These are phyloP conservation scores for Yueomyces sp. DNA, from an alignment of 1,139 yeast genomes.

Conservation along the genomic window DNA sequence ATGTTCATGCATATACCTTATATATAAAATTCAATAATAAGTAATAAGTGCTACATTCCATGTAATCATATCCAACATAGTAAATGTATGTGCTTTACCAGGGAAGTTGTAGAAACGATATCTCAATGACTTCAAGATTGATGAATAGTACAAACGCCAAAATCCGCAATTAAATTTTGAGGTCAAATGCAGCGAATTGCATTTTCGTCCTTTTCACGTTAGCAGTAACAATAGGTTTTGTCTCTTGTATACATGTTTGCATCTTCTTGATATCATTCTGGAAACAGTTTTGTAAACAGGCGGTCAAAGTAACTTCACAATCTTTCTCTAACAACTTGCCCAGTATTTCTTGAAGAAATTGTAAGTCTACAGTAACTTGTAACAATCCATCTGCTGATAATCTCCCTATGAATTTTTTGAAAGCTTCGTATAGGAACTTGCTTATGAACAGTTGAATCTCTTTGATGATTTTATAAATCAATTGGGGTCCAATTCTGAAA, in stretches of 20 bases:
- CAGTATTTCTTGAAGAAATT: slow-evolving; percentile 25
- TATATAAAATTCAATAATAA: too few species aligned
- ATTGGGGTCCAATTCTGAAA: slow-evolving; percentile 32
- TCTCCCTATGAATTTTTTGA: slow-evolving; percentile 28
- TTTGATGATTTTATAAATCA: slow-evolving; percentile 32
- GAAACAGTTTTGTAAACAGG: slow-evolving; percentile 24
- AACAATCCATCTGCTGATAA: slow-evolving; percentile 25
- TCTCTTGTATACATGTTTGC: slow-evolving; percentile 20
- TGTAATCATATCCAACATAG: too few species aligned
- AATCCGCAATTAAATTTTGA: not conserved
- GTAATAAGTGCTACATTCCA: too few species aligned
- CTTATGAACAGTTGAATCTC: slow-evolving; percentile 37
- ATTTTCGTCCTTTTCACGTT: slow-evolving; percentile 20
- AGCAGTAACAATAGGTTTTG: slow-evolving; percentile 21
- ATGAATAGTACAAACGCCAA: too few species aligned
- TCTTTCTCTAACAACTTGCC: slow-evolving; percentile 20
- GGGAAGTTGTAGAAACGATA: not conserved
- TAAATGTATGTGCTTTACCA: not conserved
- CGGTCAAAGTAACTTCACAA: slow-evolving; percentile 19
- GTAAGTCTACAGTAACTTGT: slow-evolving; percentile 28
- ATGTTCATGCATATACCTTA: too few species aligned
- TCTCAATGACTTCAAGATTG: not conserved
- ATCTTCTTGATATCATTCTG: slow-evolving; percentile 19
- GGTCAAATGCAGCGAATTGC: slow-evolving; percentile 24
- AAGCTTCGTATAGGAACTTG: slow-evolving; percentile 30